Conservation (phyloP, 1,139 yeast species). For the Magnusiomyces suaveolens region DNA sequence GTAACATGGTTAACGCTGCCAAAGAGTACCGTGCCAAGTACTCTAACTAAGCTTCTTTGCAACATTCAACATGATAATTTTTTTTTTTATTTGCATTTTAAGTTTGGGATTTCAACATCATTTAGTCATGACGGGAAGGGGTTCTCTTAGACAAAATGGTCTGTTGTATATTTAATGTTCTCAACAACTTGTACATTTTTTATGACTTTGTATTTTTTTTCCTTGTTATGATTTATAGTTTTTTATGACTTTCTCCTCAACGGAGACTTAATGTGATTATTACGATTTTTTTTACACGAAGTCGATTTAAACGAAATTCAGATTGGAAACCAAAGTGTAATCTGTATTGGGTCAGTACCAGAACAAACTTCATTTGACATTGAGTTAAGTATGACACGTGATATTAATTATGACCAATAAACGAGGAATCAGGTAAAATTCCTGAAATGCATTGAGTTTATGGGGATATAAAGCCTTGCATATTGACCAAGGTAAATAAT, state of each 20-base stretch:
- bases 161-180: background rate
- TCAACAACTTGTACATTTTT: conserved; percentile 1
- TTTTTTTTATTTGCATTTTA: background rate
- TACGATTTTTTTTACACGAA: too few relatives aligned
- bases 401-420: too few relatives aligned
- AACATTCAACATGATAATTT: conserved; percentile 3
- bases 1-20: conserved; percentile 98
- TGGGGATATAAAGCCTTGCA: too few relatives aligned
- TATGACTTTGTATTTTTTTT: background rate
- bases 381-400: too few relatives aligned
- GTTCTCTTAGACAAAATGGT: conserved; percentile 4
- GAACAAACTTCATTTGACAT: too few relatives aligned
- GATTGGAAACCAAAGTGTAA: too few relatives aligned
- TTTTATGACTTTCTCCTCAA: background rate
- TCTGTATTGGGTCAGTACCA: too few relatives aligned
- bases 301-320: too few relatives aligned
- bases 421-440: too few relatives aligned
- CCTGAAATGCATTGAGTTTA: too few relatives aligned
- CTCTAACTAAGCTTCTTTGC: background rate
- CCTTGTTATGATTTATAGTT: conserved; percentile 1
- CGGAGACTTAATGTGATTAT: too few relatives aligned
- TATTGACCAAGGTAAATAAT: too few relatives aligned
- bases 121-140: conserved; percentile 6
- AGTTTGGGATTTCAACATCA: conserved; percentile 5
- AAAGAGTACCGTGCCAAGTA: conserved; percentile 76